Percentiles rank a stretch among this genome's conserved stretches.
phyloP scores from a whole-genome alignment of 1,284 basidiomycete species.

The Anthracocystis panici-leucophaei region DNA sequence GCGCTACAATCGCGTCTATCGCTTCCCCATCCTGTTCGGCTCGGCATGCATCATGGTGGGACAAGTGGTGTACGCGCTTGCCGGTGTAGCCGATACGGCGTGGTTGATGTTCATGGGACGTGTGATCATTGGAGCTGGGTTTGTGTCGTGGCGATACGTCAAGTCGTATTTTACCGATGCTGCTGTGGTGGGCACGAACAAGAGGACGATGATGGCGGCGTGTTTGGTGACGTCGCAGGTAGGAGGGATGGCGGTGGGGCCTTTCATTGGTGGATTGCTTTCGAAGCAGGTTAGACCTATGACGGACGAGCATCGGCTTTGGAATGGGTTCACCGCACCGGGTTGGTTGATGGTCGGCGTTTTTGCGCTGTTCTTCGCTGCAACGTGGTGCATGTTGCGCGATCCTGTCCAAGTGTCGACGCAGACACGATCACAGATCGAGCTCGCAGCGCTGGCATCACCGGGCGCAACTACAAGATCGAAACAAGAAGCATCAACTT shows the following conservation, averaged over 20 bases:
- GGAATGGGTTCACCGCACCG: slow-evolving; percentile 50
- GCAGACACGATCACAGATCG: slow-evolving; percentile 5
- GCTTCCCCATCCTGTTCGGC: slow-evolving; percentile 41
- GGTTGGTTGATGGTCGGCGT: slow-evolving; percentile 54
- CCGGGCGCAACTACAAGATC: not conserved
- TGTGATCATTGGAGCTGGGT: slow-evolving; percentile 40
- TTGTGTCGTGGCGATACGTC: slow-evolving; percentile 51
- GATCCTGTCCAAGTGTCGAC: slow-evolving; percentile 18
- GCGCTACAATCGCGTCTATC: slow-evolving; percentile 34
- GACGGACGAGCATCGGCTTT: slow-evolving; percentile 34
- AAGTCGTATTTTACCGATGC: slow-evolving; percentile 53
- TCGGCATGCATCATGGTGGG: slow-evolving; percentile 44
- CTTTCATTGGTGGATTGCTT: slow-evolving; percentile 43
- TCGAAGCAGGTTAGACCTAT: slow-evolving; percentile 36
- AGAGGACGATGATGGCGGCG: slow-evolving; percentile 50
- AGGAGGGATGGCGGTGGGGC: slow-evolving; percentile 52
- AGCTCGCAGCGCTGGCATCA: slow-evolving; percentile 6
- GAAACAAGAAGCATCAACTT: not conserved
- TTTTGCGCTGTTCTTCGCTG: slow-evolving; percentile 34
- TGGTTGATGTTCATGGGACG: slow-evolving; percentile 51
- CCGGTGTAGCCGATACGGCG: slow-evolving; percentile 40
- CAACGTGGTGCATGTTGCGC: slow-evolving; percentile 28
- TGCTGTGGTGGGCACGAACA: slow-evolving; percentile 33
- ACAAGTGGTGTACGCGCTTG: slow-evolving; percentile 44
- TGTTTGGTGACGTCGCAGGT: slow-evolving; percentile 53